phyloP scores from a whole-genome alignment of 2,329 filamentous ascomycete genomes.

The Nemania sp. region DNA sequence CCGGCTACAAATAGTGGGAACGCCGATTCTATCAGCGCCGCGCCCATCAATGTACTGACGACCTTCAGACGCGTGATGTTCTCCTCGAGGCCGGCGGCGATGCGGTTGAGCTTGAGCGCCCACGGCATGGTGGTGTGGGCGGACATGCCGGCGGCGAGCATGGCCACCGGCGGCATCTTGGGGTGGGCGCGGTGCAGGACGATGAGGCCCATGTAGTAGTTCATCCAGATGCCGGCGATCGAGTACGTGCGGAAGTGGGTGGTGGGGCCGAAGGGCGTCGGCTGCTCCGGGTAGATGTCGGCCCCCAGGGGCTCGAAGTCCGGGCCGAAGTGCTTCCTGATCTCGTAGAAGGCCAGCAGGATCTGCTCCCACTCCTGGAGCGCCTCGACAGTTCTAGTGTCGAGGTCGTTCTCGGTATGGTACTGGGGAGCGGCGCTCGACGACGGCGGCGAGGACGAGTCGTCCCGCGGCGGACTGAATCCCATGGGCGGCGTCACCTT shows the following conservation, averaged over 20 bases:
- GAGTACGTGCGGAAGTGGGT: conserved; percentile 83
- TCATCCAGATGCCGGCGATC: conserved; percentile 86
- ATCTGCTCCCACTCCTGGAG: conserved; percentile 80
- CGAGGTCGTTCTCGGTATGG: conserved; percentile 61
- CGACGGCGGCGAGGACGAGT: conserved; percentile 44
- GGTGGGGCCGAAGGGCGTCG: conserved; percentile 81
- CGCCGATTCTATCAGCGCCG: conserved; percentile 79
- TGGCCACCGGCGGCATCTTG: conserved; percentile 86
- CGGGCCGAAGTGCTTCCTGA: conserved; percentile 68
- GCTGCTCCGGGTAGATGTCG: conserved; percentile 64
- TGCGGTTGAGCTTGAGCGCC: conserved; percentile 77
- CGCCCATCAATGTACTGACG: conserved; percentile 77
- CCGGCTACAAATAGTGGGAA: conserved; percentile 87
- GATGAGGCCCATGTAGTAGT: conserved; percentile 84
- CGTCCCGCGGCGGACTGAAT: conserved; percentile 55
- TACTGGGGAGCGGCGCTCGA: conserved; percentile 44
- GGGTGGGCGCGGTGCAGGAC: conserved; percentile 83
- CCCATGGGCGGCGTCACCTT: conserved; percentile 57
- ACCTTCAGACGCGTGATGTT: conserved; percentile 56
- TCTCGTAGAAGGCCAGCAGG: conserved; percentile 68
- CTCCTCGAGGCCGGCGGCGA: conserved; percentile 72
- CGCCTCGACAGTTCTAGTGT: conserved; percentile 69
- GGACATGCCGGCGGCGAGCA: conserved; percentile 81
- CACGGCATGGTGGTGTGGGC: conserved; percentile 72
- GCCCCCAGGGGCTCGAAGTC: conserved; percentile 76